These are phyloP conservation scores for Salix viminalis DNA, from an alignment of 345 rosid genomes.

Conservation along the genomic window DNA sequence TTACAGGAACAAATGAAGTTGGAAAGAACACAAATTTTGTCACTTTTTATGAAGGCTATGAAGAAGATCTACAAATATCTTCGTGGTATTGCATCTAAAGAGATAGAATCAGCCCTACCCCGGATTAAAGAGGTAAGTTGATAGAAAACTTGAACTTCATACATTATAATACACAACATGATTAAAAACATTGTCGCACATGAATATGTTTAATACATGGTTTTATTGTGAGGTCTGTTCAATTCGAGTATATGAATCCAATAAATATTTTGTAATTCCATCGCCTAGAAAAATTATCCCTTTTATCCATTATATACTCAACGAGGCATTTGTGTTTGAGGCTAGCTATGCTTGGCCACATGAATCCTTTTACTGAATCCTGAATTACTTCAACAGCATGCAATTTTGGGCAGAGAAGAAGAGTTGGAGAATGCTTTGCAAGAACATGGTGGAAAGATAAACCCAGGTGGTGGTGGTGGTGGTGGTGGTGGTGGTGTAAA, in stretches of 20 bases:
- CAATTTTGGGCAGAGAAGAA: slow-evolving; percentile 53
- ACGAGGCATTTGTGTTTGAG: neutral
- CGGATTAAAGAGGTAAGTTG: slow-evolving; percentile 74
- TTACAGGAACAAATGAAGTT: slow-evolving; percentile 83
- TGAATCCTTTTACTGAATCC: slow-evolving; percentile 37
- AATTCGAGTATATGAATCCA: neutral
- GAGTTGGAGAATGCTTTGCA: slow-evolving; percentile 68
- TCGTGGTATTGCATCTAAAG: slow-evolving; percentile 52
- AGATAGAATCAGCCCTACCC: slow-evolving; percentile 56
- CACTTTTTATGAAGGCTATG: slow-evolving; percentile 66
- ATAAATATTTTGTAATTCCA: neutral
- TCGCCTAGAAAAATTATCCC: neutral
- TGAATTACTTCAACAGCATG: slow-evolving; percentile 62
- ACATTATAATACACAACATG: neutral
- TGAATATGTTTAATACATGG: neutral
- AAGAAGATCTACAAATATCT: slow-evolving; percentile 69
- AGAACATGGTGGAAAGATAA: slow-evolving; percentile 43
- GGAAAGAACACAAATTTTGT: slow-evolving; percentile 63
- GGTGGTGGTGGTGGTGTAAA: slow-evolving; percentile 59
- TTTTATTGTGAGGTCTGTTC: neutral
- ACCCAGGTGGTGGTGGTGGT: slow-evolving; percentile 56
- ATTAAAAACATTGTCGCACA: neutral
- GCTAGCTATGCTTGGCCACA: neutral
- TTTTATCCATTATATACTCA: neutral
- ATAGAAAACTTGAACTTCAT: neutral